phyloP scores from a whole-genome alignment of 208 protist genomes.

The Leishmania mexicana region DNA sequence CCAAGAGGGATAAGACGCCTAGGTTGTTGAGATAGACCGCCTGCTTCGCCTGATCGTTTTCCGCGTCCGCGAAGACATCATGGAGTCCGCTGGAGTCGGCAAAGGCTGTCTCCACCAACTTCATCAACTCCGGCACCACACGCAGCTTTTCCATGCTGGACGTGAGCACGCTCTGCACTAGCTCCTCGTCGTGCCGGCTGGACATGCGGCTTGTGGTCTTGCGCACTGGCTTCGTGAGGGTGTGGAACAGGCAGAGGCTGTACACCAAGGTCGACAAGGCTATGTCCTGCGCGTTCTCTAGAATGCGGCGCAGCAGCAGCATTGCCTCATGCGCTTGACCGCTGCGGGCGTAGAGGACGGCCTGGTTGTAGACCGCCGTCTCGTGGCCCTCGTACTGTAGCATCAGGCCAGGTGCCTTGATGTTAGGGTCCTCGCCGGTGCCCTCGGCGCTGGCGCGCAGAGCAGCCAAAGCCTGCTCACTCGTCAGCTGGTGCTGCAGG shows the following conservation, averaged over 20 bases:
- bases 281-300: conserved; percentile 62
- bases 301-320: conserved; percentile 69
- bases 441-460: conserved; percentile 33
- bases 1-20: conserved; percentile 74
- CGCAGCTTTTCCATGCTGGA: conserved; percentile 44
- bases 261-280: conserved; percentile 51
- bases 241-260: conserved; percentile 80
- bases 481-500: conserved; percentile 56
- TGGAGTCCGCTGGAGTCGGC: conserved; percentile 78
- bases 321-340: conserved; percentile 65
- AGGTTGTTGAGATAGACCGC: conserved; percentile 89
- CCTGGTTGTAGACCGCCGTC: conserved; percentile 79
- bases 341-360: conserved; percentile 63
- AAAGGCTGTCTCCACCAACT: conserved; percentile 64
- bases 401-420: conserved; percentile 37
- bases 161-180: conserved; percentile 72
- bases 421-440: conserved; percentile 27
- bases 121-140: conserved; percentile 50
- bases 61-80: conserved; percentile 56
- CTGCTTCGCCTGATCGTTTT: conserved; percentile 46
- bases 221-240: conserved; percentile 63
- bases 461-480: conserved; percentile 49
- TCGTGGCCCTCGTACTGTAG: conserved; percentile 87
- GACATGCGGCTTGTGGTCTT: conserved; percentile 44
- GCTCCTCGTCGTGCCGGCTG: conserved; percentile 70